These are phyloP conservation scores for Coriaria nepalensis DNA, from an alignment of 306 rosid genomes.

Conservation along the genomic window DNA sequence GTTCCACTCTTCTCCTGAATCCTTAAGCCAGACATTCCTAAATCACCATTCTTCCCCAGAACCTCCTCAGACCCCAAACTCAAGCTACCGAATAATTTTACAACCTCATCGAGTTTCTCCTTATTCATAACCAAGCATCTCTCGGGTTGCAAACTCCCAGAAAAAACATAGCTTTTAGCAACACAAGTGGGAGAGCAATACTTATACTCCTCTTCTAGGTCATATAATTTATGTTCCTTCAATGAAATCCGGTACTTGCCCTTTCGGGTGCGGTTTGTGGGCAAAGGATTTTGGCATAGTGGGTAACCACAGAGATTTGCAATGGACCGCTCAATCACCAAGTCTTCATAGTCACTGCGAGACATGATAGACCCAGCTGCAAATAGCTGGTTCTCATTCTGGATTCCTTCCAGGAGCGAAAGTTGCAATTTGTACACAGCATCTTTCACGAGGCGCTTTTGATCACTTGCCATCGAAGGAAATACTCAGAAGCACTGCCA, in stretches of 20 bases:
- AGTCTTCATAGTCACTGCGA: slow-evolving; percentile 67
- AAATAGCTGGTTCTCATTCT: slow-evolving; percentile 50
- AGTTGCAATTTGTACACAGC: slow-evolving; percentile 54
- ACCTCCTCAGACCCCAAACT: slow-evolving; percentile 25
- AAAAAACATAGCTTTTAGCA: slow-evolving; percentile 51
- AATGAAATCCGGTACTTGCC: slow-evolving; percentile 67
- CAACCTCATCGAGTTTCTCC: slow-evolving; percentile 32
- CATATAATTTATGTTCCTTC: slow-evolving; percentile 74
- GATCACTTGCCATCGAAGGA: slow-evolving; percentile 34
- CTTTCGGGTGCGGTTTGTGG: slow-evolving; percentile 39
- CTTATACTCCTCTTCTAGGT: slow-evolving; percentile 59
- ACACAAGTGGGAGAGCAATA: slow-evolving; percentile 68
- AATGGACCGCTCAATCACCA: slow-evolving; percentile 71
- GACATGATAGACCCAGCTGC: slow-evolving; percentile 72
- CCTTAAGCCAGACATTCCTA: slow-evolving; percentile 42
- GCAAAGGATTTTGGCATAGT: slow-evolving; percentile 33
- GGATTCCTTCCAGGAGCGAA: slow-evolving; percentile 54
- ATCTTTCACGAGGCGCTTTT: slow-evolving; percentile 29
- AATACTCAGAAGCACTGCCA: too few relatives aligned
- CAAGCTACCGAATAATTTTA: slow-evolving; percentile 34
- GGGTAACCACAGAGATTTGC: slow-evolving; percentile 57
- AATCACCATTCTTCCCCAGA: slow-evolving; percentile 31
- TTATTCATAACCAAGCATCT: slow-evolving; percentile 42
- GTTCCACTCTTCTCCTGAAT: slow-evolving; percentile 53
- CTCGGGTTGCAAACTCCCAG: slow-evolving; percentile 46